Percentiles rank a stretch among this genome's conserved stretches.
These are phyloP conservation scores for Hondaea fermentalgiana DNA, from an alignment of 108 stramenopile genomes.

Conservation along the genomic window DNA sequence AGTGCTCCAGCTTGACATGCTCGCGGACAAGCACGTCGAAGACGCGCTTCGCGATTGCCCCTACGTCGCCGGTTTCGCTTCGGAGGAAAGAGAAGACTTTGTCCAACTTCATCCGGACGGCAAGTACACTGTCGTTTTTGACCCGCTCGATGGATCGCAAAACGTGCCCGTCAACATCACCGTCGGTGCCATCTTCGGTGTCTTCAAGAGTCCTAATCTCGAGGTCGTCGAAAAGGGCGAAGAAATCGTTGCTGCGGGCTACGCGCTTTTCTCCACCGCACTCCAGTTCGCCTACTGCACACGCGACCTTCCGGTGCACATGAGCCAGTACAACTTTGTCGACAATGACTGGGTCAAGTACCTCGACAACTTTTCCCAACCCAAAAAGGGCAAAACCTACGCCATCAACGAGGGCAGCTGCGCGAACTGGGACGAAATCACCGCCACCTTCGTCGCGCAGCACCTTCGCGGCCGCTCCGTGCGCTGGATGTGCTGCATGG, in stretches of 20 bases:
- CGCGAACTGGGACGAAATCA: constrained; percentile 83
- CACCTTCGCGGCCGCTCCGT: constrained; percentile 71
- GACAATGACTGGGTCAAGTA: constrained; percentile 92
- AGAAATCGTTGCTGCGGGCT: constrained; percentile 84
- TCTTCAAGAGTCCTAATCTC: constrained; percentile 68
- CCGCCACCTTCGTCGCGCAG: constrained; percentile 70
- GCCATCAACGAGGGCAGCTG: constrained; percentile 94
- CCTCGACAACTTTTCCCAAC: constrained; percentile 60
- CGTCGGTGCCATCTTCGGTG: constrained; percentile 91
- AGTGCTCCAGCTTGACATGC: neutral
- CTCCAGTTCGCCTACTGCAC: constrained; percentile 81
- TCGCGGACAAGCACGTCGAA: neutral
- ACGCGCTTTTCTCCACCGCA: constrained; percentile 79
- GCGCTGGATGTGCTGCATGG: constrained; percentile 88
- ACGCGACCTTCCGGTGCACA: constrained; percentile 70
- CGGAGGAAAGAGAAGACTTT: constrained; percentile 93
- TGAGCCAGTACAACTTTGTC: constrained; percentile 89
- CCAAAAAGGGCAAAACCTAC: constrained; percentile 60
- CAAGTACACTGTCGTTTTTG: constrained; percentile 92
- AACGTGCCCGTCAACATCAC: constrained; percentile 98
- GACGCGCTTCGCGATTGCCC: neutral
- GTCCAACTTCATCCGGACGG: constrained; percentile 71
- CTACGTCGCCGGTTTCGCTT: constrained; percentile 54
- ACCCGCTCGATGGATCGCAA: constrained; percentile 90
- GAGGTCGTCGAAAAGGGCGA: constrained; percentile 65